Percentiles rank a stretch among this genome's conserved stretches.
Conservation (phyloP, 345 rosid genomes). For the Syzygium aqueum region DNA sequence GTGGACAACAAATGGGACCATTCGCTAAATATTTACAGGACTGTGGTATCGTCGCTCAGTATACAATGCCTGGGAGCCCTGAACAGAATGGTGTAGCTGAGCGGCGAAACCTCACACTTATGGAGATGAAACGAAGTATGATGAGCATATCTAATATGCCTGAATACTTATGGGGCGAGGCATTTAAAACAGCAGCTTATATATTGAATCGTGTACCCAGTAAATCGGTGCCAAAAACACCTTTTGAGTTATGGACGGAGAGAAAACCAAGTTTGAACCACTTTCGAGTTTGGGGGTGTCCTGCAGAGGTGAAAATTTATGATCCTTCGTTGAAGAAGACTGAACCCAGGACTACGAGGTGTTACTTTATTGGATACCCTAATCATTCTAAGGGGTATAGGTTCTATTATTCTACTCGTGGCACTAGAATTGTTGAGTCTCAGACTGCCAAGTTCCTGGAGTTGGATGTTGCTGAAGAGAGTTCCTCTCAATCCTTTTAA, state of each 20-base stretch:
- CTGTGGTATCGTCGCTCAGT: background rate
- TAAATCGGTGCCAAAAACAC: background rate
- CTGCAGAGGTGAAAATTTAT: background rate
- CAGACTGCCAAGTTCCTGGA: background rate
- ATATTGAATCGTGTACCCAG: background rate
- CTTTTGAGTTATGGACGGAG: background rate
- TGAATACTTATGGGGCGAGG: background rate
- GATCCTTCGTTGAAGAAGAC: background rate
- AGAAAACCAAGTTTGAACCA: background rate
- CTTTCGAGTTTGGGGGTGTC: background rate
- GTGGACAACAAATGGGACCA: background rate
- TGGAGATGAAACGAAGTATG: background rate
- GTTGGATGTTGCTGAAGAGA: background rate
- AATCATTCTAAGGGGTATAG: background rate
- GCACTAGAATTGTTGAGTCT: background rate
- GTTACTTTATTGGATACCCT: background rate
- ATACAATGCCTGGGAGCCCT: background rate
- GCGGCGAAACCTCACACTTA: background rate
- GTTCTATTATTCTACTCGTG: background rate
- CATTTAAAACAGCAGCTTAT: background rate
- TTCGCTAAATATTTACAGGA: background rate
- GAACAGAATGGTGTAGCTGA: background rate
- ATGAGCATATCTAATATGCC: background rate
- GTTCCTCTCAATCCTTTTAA: no score
- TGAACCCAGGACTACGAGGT: background rate